phyloP scores from a whole-genome alignment of 208 protist species.

The Phytomonas sp. region DNA sequence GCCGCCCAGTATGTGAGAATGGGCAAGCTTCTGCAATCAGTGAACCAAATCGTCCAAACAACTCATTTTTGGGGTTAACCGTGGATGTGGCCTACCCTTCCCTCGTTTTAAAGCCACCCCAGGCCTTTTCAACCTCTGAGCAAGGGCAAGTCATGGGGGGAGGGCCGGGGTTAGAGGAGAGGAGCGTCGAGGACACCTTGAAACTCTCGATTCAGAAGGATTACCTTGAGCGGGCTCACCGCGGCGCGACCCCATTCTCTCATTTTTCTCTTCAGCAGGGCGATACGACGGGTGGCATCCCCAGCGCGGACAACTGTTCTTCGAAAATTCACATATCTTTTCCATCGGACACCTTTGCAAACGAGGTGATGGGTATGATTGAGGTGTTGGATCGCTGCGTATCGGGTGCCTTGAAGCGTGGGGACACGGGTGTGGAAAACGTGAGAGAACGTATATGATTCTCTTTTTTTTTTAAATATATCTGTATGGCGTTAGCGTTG shows the following conservation, averaged over 20 bases:
- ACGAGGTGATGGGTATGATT: slow-evolving; percentile 77
- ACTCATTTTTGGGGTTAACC: background rate
- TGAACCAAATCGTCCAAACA: background rate
- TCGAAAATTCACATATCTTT: background rate
- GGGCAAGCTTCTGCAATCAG: background rate
- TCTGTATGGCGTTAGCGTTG: background rate
- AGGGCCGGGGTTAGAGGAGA: background rate
- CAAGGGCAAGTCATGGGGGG: background rate
- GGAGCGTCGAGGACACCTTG: background rate
- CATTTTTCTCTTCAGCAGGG: slow-evolving; percentile 1
- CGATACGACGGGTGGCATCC: background rate
- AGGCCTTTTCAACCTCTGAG: background rate
- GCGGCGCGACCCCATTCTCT: background rate
- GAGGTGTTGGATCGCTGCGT: slow-evolving; percentile 71
- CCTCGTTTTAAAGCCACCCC: background rate
- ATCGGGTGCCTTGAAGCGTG: slow-evolving; percentile 49
- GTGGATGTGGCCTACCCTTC: slow-evolving; percentile 1
- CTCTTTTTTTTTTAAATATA: background rate
- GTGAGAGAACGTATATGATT: background rate
- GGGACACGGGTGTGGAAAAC: background rate
- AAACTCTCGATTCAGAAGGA: background rate
- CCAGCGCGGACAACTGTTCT: background rate
- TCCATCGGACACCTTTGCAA: slow-evolving; percentile 38
- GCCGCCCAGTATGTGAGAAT: background rate
- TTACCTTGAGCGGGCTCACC: slow-evolving; percentile 1